Conservation (phyloP, 2,329 filamentous ascomycete species). For the Onygena corvina region DNA sequence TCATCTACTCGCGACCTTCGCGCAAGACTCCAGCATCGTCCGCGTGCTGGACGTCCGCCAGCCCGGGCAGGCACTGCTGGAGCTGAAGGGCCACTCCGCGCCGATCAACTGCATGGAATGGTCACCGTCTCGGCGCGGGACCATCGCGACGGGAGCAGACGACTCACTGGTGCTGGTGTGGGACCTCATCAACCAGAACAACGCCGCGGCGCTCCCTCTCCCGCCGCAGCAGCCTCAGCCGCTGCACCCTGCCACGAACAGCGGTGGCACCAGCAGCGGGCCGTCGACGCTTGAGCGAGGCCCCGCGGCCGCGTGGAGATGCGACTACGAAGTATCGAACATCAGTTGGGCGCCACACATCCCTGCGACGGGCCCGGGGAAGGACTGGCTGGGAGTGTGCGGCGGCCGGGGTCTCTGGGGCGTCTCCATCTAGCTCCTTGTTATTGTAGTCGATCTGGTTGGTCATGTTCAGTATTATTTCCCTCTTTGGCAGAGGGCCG, state of each 20-base stretch:
- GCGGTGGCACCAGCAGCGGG: not conserved
- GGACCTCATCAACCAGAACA: constrained; percentile 68
- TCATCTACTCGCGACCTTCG: constrained; percentile 93
- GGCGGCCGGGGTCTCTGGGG: constrained; percentile 37
- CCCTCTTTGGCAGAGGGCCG: too few species aligned
- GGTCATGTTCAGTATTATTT: not conserved
- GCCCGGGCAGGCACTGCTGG: constrained; percentile 85
- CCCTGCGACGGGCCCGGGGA: constrained; percentile 25
- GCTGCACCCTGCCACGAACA: not conserved
- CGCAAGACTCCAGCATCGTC: constrained; percentile 80
- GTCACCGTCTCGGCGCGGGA: constrained; percentile 76
- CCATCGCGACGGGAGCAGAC: constrained; percentile 81
- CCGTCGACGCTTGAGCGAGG: constrained; percentile 32
- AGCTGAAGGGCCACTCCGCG: constrained; percentile 77
- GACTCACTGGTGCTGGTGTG: constrained; percentile 86
- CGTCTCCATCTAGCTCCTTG: constrained; percentile 26
- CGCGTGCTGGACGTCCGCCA: constrained; percentile 93
- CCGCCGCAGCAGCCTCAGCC: constrained; percentile 12
- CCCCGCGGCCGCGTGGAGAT: constrained; percentile 36
- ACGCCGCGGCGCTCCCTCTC: constrained; percentile 35
- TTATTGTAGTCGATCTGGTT: not conserved
- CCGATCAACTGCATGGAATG: constrained; percentile 90
- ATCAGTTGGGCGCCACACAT: constrained; percentile 37
- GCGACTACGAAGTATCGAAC: constrained; percentile 37
- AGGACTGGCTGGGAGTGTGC: constrained; percentile 36